Evolutionary conservation across 257 asterid genomes (phyloP), one percentile per base, ranked within the genome.

Genomic region (Nicotiana otophora): DNA sequence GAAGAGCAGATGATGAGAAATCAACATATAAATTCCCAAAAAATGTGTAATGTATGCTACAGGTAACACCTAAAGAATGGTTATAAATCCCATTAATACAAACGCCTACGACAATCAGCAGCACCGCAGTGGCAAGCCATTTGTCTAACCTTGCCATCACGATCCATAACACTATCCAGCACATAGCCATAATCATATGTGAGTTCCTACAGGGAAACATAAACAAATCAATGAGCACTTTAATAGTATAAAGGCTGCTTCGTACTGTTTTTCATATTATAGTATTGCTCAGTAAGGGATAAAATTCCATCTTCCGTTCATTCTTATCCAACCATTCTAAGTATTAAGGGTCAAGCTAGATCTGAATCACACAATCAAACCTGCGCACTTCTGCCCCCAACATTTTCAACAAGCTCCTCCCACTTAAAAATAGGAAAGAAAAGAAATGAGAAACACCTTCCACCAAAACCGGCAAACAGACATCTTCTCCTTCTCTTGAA

Each of bases 51-150:
- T 23, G 39, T 51, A 9, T 7, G 63, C 26, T 51, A 8, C 20
- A 70, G n/a, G 12, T n/a, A 69, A 20, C 28, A 10, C 78, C 4
- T 19, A 69, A 48, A 2, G 63, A 74, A 48, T 26, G 61, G 78
- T 23, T 46, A 74, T 14, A 26, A 7, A 62, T 19, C 68, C 74
- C 80, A 51, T 82, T 64, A 88, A 83, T 81, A 91, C 6, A 95
- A 83, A 16, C 99, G 93, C 77, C 90, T 94, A 61, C 95, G 82
- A 58, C 99, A 95, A 16, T 74, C 90, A 31, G 87, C 84, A 2
- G 97, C 97, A 1, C 99, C 98, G 48, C 99, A 95, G 30, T 67
- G 75, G 86, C 99, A 95, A 3, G 90, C 51, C 90, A 93, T 68
- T 83, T 85, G 86, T 30, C 70, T 83, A 15, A 91, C 78, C 51